phyloP scores from a whole-genome alignment of 1,284 basidiomycete species.

The Naganishia albida region DNA sequence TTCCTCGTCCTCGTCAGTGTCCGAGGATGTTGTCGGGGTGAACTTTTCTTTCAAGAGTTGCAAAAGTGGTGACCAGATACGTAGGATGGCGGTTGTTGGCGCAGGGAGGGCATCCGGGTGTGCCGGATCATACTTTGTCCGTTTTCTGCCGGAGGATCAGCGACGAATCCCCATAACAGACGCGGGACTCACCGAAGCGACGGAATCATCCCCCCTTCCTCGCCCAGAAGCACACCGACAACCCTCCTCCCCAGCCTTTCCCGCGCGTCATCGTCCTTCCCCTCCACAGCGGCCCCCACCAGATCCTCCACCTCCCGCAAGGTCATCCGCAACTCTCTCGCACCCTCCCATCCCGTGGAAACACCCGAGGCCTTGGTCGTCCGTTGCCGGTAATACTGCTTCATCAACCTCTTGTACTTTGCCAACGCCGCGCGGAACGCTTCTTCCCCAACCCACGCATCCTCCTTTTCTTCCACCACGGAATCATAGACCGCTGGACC shows the following conservation, averaged over 20 bases:
- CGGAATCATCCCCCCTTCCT: slow-evolving; percentile 71
- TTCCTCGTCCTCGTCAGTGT: not conserved
- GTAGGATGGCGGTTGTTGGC: slow-evolving; percentile 61
- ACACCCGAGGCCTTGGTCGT: slow-evolving; percentile 67
- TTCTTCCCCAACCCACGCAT: slow-evolving; percentile 57
- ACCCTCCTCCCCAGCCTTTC: slow-evolving; percentile 68
- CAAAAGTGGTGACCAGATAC: slow-evolving; percentile 73
- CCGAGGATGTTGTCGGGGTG: not conserved
- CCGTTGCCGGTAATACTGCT: slow-evolving; percentile 57
- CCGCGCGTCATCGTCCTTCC: slow-evolving; percentile 55
- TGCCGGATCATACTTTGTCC: slow-evolving; percentile 51
- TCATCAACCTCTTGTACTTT: slow-evolving; percentile 50
- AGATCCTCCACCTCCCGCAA: slow-evolving; percentile 45
- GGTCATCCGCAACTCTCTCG: slow-evolving; percentile 44
- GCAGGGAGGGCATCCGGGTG: slow-evolving; percentile 43
- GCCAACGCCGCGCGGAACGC: slow-evolving; percentile 52
- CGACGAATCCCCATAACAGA: slow-evolving; percentile 6
- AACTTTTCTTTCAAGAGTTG: slow-evolving; percentile 14
- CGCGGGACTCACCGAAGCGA: slow-evolving; percentile 68
- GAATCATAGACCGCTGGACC: slow-evolving; percentile 65
- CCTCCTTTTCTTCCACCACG: slow-evolving; percentile 48
- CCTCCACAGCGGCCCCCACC: slow-evolving; percentile 34
- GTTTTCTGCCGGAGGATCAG: slow-evolving; percentile 51
- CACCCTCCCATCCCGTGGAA: slow-evolving; percentile 62
- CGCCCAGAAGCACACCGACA: slow-evolving; percentile 65